Base-by-base conservation (phyloP, 192 early-diverging fungal genomes). In the Thamnidium elegans region DNA sequence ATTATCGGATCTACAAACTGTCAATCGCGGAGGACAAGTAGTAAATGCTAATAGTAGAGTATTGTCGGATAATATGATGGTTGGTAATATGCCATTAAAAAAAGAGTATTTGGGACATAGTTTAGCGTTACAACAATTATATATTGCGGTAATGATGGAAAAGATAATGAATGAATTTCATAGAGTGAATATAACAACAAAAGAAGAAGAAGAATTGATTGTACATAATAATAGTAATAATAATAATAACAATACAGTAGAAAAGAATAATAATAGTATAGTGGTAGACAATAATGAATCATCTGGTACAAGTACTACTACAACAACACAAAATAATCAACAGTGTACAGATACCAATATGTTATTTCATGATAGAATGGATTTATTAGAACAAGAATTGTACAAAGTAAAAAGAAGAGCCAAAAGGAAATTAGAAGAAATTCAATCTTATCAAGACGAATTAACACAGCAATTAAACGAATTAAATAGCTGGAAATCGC, bases 31-130 rank as follows among this genome's bases (percentile, higher is more conserved):
- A 45, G 61, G 52, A 44, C 42, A 62, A 10, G 36, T 52, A 8
- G 39, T 31, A 21, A 19, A n/a, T 26, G 3, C 26, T 26, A 26
- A 3, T 26, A 26, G 26, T 26, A 26, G 71, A 17, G 66, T 73
- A 0, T 45, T 73, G 4, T 68, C 71, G 4, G 71, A 73, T 21
- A 68, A 23, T 13, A 73, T 73, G 48, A 58, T 68, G 31, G 56
- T 73, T 3, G 71, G 71, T 17, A 73, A 68, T 44, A 68, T 73
- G 56, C 66, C 66, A 10, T 34, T 73, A n/a, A 68, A 68, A 26
- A 44, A 48, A 17, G 61, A 63, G 23, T 68, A 65, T 46, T 21
- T 73, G 13, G 55, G 61, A 26, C 55, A 73, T n/a, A 47, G 47
- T 19, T 2, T 39, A 20, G 36, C 23, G 13, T 36, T 73, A 23